Base-by-base conservation (phyloP, 352 stramenopile genomes). In the Globisporangium splendens region DNA sequence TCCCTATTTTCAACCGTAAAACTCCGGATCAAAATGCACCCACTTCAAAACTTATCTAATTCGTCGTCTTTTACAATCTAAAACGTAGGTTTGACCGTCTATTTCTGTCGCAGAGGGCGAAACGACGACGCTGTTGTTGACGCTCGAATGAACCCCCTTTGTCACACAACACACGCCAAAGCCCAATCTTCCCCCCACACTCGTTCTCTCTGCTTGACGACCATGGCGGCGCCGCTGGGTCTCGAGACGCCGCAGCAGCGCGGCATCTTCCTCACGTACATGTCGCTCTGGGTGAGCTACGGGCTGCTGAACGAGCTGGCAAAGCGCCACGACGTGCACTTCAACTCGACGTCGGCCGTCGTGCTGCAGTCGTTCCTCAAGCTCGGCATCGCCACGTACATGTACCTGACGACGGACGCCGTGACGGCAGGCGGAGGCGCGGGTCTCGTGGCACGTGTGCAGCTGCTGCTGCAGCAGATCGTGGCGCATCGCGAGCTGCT, bases 341-440 rank as follows among this genome's bases (percentile, higher is more conserved):
- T 93, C 65, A 89, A 89, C 66, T 89, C 80, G 15, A 82, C 80
- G 41, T 79, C 78, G 33, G 83, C 83, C 0, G 83, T 93, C 31
- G 79, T 93, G 68, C 66, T 90, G 14, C 83, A 91, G 63, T 88
- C 78, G 18, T 50, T 91, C 48, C 54, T 91, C 59, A 93, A 93
- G 62, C 63, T 93, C 41, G 59, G 65, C 28, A 69, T 93, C 54
- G 83, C 83, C 17, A 76, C 62, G 35, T 85, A 80, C 65, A 84
- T 93, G 73, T 91, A 83, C 63, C 46, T 91, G 56, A 72, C 61
- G 18, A 60, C 59, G n/a, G 78, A 91, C 53, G 72, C 75, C 21
- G 46, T 10, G 28, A 8, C 5, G 24, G 24, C 24, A 65, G 39
- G 54, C 68, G 46, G 44, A 59, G 31, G 50, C 62, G 11, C 53